A percentile compares a stretch with the other conserved stretches of the same genome.
Evolutionary conservation across 345 rosid species (phyloP).

Genomic region (Eucalyptus regnans): DNA sequence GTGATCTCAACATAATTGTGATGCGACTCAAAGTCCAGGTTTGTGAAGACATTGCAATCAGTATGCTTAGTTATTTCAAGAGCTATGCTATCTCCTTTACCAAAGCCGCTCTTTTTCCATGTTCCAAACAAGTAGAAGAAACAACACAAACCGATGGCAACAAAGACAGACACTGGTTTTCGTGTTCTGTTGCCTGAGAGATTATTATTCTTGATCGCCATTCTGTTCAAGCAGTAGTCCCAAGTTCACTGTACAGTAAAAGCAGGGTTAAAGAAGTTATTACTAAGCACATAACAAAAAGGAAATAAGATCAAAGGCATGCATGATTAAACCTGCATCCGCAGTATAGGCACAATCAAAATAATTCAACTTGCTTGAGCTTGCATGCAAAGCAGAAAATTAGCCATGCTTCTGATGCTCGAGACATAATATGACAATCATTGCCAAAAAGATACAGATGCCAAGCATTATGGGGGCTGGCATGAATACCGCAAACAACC

Average conservation of each 20-base stretch:
- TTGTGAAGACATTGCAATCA: constrained; percentile 45
- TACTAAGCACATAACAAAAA: background rate
- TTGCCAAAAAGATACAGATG: background rate
- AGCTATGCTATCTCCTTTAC: constrained; percentile 80
- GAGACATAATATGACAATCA: background rate
- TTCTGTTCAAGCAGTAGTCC: background rate
- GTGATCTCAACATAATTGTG: constrained; percentile 57
- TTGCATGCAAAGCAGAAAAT: background rate
- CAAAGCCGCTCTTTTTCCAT: constrained; percentile 95
- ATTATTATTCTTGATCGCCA: constrained; percentile 54
- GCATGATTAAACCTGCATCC: background rate
- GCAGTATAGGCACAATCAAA: background rate
- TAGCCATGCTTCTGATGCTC: background rate
- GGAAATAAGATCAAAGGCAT: background rate
- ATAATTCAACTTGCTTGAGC: background rate
- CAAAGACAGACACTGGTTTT: constrained; percentile 53
- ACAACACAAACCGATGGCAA: constrained; percentile 74
- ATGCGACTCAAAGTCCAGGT: constrained; percentile 67
- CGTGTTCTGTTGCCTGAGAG: constrained; percentile 33
- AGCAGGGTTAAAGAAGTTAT: background rate
- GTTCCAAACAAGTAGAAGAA: constrained; percentile 88
- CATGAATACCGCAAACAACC: background rate
- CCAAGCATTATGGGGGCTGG: background rate
- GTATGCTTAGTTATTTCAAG: constrained; percentile 50
- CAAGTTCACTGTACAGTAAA: background rate